Evolutionary conservation across 139 green algal genomes (phyloP).

Genomic region (Chlamydomonas asymmetrica): DNA sequence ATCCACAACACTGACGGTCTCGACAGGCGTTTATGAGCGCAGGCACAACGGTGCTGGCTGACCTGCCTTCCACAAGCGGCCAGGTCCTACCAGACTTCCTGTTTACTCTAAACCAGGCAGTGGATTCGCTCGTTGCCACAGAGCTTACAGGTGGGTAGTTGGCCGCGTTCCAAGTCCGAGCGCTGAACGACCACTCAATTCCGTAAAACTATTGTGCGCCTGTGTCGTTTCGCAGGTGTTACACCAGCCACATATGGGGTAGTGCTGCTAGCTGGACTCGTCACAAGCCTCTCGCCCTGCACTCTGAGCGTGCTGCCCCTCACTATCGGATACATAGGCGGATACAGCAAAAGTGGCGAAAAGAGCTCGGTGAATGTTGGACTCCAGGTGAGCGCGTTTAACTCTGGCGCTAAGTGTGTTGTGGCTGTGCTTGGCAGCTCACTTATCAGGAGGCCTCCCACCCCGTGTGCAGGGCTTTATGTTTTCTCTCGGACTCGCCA

Average conservation of each 20-base stretch:
- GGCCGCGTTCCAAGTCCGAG: too few species aligned
- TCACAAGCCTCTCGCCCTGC: constrained; percentile 94
- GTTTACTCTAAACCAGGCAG: constrained; percentile 42
- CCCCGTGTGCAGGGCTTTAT: constrained; percentile 38
- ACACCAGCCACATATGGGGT: constrained; percentile 68
- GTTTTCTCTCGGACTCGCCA: constrained; percentile 88
- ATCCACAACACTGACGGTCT: too few species aligned
- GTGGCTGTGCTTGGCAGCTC: too few species aligned
- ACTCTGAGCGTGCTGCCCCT: constrained; percentile 85
- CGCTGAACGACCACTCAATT: too few species aligned
- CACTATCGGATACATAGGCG: constrained; percentile 91
- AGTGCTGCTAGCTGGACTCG: constrained; percentile 81
- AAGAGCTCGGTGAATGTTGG: too few species aligned
- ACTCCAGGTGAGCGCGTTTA: too few species aligned
- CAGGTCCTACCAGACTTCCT: too few species aligned
- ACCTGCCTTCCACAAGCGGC: too few species aligned
- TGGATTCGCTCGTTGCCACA: constrained; percentile 44
- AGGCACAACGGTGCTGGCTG: too few species aligned
- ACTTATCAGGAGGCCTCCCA: constrained; percentile 3
- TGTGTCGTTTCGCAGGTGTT: constrained; percentile 38
- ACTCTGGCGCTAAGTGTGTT: too few species aligned
- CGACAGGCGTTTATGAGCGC: too few species aligned
- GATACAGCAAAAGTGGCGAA: constrained; percentile 49
- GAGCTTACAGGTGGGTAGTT: constrained; percentile 47
- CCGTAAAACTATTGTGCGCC: too few species aligned